Evolutionary conservation across 2,329 filamentous ascomycete genomes (phyloP), one percentile per base, ranked within the genome.

Genomic region (Trichoderma afroharzianum): DNA sequence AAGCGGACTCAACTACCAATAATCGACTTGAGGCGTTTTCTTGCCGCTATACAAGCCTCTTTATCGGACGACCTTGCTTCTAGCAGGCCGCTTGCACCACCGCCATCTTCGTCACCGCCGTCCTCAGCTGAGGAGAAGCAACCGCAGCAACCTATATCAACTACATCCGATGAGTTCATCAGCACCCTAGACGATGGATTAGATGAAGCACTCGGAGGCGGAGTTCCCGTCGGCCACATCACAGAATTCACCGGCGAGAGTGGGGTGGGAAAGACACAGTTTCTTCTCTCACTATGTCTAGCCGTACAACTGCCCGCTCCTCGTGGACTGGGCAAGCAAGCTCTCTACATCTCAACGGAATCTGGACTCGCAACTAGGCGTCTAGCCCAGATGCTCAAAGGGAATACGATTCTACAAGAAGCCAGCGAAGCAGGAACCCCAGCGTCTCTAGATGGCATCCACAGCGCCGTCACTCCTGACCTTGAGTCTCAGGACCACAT

Each of bases 401-500:
- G 84, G 59, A 90, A 97, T 79, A 90, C 91, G 0, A 78, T 85
- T 63, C 85, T 97, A 71, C 75, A 72, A 81, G 71, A 76, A 63
- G 74, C 79, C 72, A 73, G 77, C 74, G 33, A 75, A 15, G 73
- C 74, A 15, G 72, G 75, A 47, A 55, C 47, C 4, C 63, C 50
- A 4, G 86, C 94, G 1, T 92, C 92, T 0, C 86, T 98, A 6
- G 90, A 93, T 80, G 86, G 87, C 74, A 91, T 99, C 74, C 87
- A 94, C 76, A 93, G 92, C 79, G 93, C 96, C 74, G 90, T 91
- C 63, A 94, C 93, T 11, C 93, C 93, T 36, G 95, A 98, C 79
- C 90, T 98, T 70, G 96, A 98, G 81, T 91, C 93, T 0, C 96
- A 99, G 82, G 95, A 98, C 72, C 95, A 98, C 82, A 97, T 99